A percentile compares a stretch with the other conserved stretches of the same genome.
Evolutionary conservation across 176 grass and related monocot species (phyloP).

Genomic region (Neostapfia colusana): DNA sequence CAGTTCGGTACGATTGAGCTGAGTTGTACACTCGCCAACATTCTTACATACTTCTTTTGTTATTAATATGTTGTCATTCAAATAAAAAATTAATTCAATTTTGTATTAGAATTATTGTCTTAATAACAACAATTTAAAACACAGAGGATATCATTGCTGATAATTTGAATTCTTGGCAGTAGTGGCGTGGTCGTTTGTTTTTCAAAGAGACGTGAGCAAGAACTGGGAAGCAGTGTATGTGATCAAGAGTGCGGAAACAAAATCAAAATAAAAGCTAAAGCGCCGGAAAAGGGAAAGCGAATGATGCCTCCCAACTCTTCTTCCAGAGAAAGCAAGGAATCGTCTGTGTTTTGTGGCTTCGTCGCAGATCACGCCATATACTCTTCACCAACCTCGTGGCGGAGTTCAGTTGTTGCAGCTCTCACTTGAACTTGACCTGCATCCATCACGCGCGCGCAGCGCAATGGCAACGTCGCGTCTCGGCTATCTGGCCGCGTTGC

Average conservation of each 20-base stretch:
- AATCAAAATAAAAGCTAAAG: constrained; percentile 49
- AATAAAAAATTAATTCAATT: no score
- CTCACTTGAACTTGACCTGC: background rate
- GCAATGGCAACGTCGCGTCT: constrained; percentile 25
- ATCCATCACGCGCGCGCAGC: background rate
- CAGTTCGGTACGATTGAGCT: no score
- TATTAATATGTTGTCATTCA: no score
- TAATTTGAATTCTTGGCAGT: background rate
- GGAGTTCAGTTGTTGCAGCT: background rate
- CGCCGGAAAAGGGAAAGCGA: constrained; percentile 36
- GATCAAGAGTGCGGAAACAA: constrained; percentile 1
- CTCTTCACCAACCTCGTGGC: background rate
- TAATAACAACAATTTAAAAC: no score
- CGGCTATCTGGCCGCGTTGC: background rate
- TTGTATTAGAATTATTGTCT: no score
- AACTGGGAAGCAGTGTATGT: constrained; percentile 12
- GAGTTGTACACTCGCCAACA: no score
- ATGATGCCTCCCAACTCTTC: constrained; percentile 44
- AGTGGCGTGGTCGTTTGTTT: background rate
- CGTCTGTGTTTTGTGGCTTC: background rate
- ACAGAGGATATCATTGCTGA: no score
- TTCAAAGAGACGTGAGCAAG: background rate
- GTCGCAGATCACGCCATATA: background rate
- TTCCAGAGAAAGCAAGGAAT: constrained; percentile 52
- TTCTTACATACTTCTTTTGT: no score